phyloP scores from a whole-genome alignment of 192 early-diverging fungal species.

The Coemansia sp. region DNA sequence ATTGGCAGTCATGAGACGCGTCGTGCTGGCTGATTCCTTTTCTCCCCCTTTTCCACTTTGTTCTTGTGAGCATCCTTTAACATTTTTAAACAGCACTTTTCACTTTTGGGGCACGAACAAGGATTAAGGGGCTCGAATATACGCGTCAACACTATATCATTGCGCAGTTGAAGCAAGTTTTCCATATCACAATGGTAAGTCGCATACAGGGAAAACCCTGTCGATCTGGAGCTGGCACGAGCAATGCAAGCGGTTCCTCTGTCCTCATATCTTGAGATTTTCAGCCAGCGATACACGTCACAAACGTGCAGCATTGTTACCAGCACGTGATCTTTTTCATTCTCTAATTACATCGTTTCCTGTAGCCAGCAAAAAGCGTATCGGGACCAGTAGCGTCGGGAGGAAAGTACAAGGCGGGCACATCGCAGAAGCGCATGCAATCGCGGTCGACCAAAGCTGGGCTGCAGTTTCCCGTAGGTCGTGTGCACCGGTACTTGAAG shows the following conservation, averaged over 20 bases:
- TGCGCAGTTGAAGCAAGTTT: neutral
- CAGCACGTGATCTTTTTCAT: neutral
- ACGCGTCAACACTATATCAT: neutral
- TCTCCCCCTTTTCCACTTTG: neutral
- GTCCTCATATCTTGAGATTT: neutral
- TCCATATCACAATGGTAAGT: constrained; percentile 11
- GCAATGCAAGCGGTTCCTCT: neutral
- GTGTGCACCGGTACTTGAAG: constrained; percentile 91
- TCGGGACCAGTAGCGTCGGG: constrained; percentile 40
- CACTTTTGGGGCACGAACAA: neutral
- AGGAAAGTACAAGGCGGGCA: constrained; percentile 44
- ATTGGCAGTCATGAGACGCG: neutral
- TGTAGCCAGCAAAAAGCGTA: constrained; percentile 51
- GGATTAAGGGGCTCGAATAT: neutral
- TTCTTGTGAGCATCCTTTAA: too few relatives aligned
- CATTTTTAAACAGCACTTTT: neutral
- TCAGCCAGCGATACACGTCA: neutral
- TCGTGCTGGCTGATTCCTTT: constrained; percentile 1
- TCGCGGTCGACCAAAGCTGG: constrained; percentile 53
- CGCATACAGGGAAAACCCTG: neutral
- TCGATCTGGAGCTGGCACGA: neutral
- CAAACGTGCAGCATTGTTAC: neutral
- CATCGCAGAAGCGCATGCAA: constrained; percentile 47
- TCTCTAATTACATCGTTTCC: neutral
- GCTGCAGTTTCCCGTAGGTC: constrained; percentile 86